phyloP scores from a whole-genome alignment of 306 rosid genomes.

The Lathyrus sativus region DNA sequence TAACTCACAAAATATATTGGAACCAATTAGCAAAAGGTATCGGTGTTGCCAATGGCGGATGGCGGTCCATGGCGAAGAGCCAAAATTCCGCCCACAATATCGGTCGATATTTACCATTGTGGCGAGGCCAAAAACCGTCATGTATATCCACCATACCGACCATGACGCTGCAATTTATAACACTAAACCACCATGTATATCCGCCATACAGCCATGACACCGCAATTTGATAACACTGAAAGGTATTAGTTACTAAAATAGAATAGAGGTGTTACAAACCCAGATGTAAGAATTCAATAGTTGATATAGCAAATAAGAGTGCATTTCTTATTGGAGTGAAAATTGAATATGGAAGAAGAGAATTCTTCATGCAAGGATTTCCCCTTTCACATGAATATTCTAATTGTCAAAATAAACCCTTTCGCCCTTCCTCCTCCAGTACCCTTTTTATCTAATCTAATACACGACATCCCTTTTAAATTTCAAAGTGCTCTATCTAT shows the following conservation, averaged over 20 bases:
- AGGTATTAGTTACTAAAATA: conserved; percentile 13
- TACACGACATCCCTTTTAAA: not conserved
- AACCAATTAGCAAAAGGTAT: not conserved
- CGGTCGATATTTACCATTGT: too few species aligned
- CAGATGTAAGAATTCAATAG: not conserved
- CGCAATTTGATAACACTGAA: too few species aligned
- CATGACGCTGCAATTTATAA: too few species aligned
- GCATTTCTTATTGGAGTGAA: not conserved
- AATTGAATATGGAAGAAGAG: not conserved
- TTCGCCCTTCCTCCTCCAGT: not conserved
- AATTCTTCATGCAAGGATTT: not conserved
- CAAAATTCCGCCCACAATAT: too few species aligned
- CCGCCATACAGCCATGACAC: too few species aligned
- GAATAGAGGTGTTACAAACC: not conserved
- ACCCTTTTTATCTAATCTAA: not conserved
- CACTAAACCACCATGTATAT: too few species aligned
- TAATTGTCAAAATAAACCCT: conserved; percentile 3
- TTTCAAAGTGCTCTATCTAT: not conserved
- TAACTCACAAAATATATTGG: not conserved
- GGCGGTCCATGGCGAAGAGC: too few species aligned
- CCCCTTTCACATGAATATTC: not conserved
- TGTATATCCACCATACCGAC: too few species aligned
- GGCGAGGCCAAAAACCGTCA: too few species aligned
- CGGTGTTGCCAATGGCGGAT: too few species aligned
- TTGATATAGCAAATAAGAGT: not conserved